Conservation (phyloP, 169 alveolate species). For the Eimeria mitis region DNA sequence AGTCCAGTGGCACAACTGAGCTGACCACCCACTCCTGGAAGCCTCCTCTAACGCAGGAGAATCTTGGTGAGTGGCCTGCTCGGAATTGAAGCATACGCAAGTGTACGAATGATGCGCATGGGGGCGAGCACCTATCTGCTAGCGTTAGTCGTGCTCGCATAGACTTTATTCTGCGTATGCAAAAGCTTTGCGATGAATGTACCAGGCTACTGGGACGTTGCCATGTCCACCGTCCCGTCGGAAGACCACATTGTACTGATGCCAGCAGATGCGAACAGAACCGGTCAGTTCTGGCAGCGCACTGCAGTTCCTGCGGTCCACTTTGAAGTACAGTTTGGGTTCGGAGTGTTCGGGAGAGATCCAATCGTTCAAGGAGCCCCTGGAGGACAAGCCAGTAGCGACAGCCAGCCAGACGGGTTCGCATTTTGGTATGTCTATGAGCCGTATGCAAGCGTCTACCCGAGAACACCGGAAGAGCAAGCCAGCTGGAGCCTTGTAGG, state of each 20-base stretch:
- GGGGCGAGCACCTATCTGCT: neutral
- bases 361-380: neutral
- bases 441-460: constrained; percentile 81
- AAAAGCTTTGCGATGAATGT: neutral
- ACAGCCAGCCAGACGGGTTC: constrained; percentile 84
- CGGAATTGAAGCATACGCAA: neutral
- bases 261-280: constrained; percentile 85
- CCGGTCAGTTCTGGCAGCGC: constrained; percentile 88
- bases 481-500: constrained; percentile 85
- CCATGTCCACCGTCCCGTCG: constrained; percentile 87
- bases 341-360: constrained; percentile 83
- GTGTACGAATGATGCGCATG: neutral
- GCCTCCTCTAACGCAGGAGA: constrained; percentile 60
- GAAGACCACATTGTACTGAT: constrained; percentile 83
- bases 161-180: neutral
- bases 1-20: constrained; percentile 45
- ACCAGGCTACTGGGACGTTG: constrained; percentile 84
- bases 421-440: constrained; percentile 87
- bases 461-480: constrained; percentile 83
- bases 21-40: constrained; percentile 51
- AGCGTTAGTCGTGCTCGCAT: neutral
- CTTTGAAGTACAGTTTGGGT: constrained; percentile 85
- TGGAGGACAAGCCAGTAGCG: constrained; percentile 14
- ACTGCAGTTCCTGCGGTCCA: constrained; percentile 84
- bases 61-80: constrained; percentile 16